These are phyloP conservation scores for Naegleria gruberi DNA, from an alignment of 208 protist species.

Conservation along the genomic window DNA sequence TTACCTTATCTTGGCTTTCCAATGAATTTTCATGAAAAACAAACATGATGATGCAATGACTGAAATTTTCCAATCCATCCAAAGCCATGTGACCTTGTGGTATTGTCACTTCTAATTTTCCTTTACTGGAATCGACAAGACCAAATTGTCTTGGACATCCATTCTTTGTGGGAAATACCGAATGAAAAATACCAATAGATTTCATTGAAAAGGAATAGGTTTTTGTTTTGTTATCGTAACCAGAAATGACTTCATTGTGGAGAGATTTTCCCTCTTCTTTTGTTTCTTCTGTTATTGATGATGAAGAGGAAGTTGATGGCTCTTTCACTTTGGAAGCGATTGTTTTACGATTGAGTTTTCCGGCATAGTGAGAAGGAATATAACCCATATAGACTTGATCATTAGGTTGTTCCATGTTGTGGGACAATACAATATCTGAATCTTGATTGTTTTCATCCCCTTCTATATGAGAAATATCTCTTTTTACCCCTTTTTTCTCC, in stretches of 20 bases:
- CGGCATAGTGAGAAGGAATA: background rate
- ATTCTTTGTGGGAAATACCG: background rate
- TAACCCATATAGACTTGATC: background rate
- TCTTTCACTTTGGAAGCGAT: background rate
- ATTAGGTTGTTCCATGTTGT: background rate
- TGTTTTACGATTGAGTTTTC: background rate
- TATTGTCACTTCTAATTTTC: background rate
- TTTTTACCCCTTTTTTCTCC: background rate
- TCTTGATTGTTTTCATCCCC: background rate
- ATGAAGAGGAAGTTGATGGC: background rate
- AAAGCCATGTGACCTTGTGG: background rate
- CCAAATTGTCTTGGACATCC: background rate
- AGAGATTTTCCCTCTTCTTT: background rate
- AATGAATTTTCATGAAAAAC: background rate
- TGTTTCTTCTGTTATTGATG: background rate
- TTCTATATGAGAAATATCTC: background rate
- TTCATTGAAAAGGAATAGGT: background rate
- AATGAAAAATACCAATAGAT: constrained; percentile 4
- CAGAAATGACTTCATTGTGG: background rate
- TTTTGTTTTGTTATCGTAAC: background rate
- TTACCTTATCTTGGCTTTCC: background rate
- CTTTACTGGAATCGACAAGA: background rate
- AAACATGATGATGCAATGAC: background rate
- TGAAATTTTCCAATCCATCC: background rate
- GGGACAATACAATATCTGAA: background rate